Conservation (phyloP, 1,139 yeast species). For the Saccharomyces pastorianus region DNA sequence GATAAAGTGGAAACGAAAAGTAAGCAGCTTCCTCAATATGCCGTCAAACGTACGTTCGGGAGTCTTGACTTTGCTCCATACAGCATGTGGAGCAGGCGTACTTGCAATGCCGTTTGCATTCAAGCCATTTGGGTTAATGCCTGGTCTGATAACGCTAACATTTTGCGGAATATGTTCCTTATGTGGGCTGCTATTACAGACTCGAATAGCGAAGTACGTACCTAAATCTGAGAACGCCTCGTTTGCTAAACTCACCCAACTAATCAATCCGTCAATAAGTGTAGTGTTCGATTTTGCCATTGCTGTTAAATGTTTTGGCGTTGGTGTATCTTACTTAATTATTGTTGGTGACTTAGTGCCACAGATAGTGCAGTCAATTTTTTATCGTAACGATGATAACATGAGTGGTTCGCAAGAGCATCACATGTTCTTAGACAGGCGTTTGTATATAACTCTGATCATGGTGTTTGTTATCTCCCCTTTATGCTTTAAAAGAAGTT, state of each 20-base stretch:
- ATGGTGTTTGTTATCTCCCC: conserved; percentile 51
- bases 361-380: conserved; percentile 41
- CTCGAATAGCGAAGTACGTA: conserved; percentile 42
- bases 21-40: conserved; percentile 5
- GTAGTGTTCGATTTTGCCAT: conserved; percentile 84
- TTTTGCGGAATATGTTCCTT: conserved; percentile 36
- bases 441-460: conserved; percentile 57
- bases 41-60: conserved; percentile 27
- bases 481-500: conserved; percentile 52
- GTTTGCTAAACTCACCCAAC: conserved; percentile 66
- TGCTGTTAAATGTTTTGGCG: conserved; percentile 80
- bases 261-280: conserved; percentile 74
- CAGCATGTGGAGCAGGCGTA: conserved; percentile 65
- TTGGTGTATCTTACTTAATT: conserved; percentile 63
- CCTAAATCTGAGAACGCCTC: conserved; percentile 60
- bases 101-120: conserved; percentile 91
- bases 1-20: neutral
- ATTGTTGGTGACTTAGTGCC: conserved; percentile 76
- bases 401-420: neutral
- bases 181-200: conserved; percentile 25
- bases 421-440: conserved; percentile 35
- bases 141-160: conserved; percentile 58
- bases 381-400: conserved; percentile 18
- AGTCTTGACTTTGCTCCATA: conserved; percentile 52
- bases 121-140: conserved; percentile 66